These are phyloP conservation scores for Chlorella sp. DNA, from an alignment of 139 green algal genomes.

Conservation along the genomic window DNA sequence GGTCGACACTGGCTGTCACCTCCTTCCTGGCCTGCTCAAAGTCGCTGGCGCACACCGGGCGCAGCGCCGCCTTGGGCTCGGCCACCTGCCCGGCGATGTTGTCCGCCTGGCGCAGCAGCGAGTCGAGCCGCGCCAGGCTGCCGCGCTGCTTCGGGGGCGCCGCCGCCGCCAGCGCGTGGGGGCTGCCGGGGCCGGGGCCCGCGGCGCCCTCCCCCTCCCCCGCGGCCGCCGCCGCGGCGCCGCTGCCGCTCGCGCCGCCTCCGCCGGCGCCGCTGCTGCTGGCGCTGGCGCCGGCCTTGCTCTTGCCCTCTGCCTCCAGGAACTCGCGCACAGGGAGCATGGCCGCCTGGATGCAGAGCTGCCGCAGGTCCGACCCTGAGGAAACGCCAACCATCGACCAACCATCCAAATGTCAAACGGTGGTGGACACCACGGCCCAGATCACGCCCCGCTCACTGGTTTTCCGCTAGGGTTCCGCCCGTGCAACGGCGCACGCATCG, in stretches of 20 bases:
- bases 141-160: background rate
- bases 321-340: conserved; percentile 49
- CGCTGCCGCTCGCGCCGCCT: background rate
- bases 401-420: no score
- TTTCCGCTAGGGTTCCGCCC: no score
- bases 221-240: background rate
- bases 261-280: background rate
- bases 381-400: no score
- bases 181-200: background rate
- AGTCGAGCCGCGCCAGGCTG: conserved; percentile 12
- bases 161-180: background rate
- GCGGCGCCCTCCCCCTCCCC: background rate
- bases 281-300: background rate
- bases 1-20: conserved; percentile 33
- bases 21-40: conserved; percentile 39
- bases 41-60: conserved; percentile 14
- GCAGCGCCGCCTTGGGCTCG: conserved; percentile 3
- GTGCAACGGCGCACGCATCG: no score
- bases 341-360: conserved; percentile 45
- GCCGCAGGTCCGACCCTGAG: conserved; percentile 45
- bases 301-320: conserved; percentile 6
- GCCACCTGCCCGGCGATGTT: background rate
- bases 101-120: conserved; percentile 24
- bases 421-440: no score
- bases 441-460: no score